These are phyloP conservation scores for Erythrophleum fordii DNA, from an alignment of 306 rosid genomes.

Conservation along the genomic window DNA sequence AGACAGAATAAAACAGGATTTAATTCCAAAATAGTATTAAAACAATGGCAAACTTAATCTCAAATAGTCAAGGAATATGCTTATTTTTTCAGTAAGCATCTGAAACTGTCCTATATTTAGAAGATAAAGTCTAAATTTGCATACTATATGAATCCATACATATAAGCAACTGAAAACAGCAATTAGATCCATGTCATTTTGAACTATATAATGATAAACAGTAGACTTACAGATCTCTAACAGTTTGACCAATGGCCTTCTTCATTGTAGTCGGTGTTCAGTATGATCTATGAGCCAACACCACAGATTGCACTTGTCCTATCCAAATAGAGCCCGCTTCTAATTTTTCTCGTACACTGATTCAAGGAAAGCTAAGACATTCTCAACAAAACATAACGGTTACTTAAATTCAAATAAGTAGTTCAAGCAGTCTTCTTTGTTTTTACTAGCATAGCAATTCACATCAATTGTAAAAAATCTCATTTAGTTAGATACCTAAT, in stretches of 20 bases:
- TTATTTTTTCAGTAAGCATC: background rate
- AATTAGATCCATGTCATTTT: background rate
- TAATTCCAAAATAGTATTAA: slow-evolving; percentile 30
- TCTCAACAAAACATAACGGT: slow-evolving; percentile 19
- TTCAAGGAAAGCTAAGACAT: slow-evolving; percentile 32
- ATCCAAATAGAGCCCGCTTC: slow-evolving; percentile 33
- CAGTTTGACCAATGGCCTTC: slow-evolving; percentile 96
- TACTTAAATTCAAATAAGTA: slow-evolving; percentile 18
- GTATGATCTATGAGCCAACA: slow-evolving; percentile 37
- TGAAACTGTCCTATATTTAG: background rate
- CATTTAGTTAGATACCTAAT: background rate
- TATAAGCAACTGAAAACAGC: slow-evolving; percentile 1
- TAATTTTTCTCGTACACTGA: background rate
- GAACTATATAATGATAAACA: background rate
- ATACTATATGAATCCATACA: background rate
- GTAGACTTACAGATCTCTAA: slow-evolving; percentile 91
- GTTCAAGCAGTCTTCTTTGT: background rate
- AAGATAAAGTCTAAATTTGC: background rate
- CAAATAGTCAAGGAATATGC: background rate
- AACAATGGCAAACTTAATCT: background rate
- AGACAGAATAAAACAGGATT: slow-evolving; percentile 16
- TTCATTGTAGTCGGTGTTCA: slow-evolving; percentile 66
- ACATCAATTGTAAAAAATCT: slow-evolving; percentile 4
- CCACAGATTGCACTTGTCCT: slow-evolving; percentile 43
- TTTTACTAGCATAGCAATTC: background rate